Percentiles rank a stretch among this genome's conserved stretches.
phyloP scores from a whole-genome alignment of 345 rosid genomes.

The Iberis pinnata region DNA sequence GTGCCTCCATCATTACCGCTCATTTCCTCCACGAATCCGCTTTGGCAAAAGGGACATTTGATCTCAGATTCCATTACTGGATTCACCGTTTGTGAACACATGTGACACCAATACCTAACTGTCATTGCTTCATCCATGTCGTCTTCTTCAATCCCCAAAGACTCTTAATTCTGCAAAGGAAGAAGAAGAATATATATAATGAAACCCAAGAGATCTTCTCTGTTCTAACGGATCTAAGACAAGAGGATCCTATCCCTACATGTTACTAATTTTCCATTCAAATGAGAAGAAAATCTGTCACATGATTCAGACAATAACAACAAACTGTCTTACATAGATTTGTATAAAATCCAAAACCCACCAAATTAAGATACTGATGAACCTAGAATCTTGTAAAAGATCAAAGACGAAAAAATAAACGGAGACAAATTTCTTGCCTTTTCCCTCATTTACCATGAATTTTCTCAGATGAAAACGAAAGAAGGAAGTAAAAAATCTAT shows the following conservation, averaged over 20 bases:
- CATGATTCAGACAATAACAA: too few relatives aligned
- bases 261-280: background rate
- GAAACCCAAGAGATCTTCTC: background rate
- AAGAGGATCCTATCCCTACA: background rate
- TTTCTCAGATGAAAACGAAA: background rate
- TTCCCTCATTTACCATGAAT: too few relatives aligned
- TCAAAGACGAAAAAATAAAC: conserved; percentile 12
- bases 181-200: conserved; percentile 5
- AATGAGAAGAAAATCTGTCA: background rate
- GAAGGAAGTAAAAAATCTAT: background rate
- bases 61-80: conserved; percentile 65
- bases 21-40: conserved; percentile 37
- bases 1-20: background rate
- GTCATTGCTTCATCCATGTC: conserved; percentile 52
- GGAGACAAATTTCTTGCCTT: too few relatives aligned
- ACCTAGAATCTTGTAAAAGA: conserved; percentile 20
- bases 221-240: conserved; percentile 15
- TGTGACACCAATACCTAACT: conserved; percentile 58
- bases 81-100: conserved; percentile 63
- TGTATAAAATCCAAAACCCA: conserved; percentile 22
- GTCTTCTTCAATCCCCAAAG: conserved; percentile 11
- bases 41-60: conserved; percentile 73
- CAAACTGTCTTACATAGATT: background rate
- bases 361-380: background rate
- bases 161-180: conserved; percentile 17